Conservation (phyloP, 306 rosid genomes). For the Castanospermum australe region DNA sequence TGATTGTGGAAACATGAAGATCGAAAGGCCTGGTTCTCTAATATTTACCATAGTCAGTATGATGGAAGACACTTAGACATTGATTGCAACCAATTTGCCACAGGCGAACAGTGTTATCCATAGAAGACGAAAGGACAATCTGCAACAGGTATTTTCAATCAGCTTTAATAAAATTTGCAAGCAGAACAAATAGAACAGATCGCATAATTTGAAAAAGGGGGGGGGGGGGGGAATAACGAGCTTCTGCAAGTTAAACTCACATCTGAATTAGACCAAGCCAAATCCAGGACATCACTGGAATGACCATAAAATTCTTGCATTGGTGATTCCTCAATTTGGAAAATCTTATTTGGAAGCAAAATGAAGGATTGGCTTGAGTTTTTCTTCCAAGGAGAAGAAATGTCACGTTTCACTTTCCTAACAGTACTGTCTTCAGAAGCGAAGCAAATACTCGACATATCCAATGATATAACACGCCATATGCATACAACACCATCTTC, state of each 20-base stretch:
- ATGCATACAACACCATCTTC: constrained; percentile 77
- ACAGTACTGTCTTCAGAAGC: constrained; percentile 11
- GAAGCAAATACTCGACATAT: constrained; percentile 37
- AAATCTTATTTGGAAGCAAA: constrained; percentile 55
- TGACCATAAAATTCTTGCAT: constrained; percentile 67
- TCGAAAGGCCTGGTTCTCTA: not conserved
- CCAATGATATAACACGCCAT: constrained; percentile 49
- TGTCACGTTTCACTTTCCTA: constrained; percentile 28
- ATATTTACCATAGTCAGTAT: constrained; percentile 58
- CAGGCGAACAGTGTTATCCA: constrained; percentile 66
- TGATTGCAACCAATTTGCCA: constrained; percentile 59
- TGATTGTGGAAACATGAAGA: not conserved
- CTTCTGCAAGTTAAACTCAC: constrained; percentile 43
- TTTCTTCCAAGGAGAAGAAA: constrained; percentile 35
- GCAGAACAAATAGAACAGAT: not conserved
- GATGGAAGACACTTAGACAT: constrained; percentile 55
- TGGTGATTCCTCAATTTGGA: constrained; percentile 61
- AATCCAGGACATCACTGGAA: constrained; percentile 67
- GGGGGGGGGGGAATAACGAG: not conserved
- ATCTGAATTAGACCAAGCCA: constrained; percentile 76
- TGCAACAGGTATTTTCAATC: constrained; percentile 35
- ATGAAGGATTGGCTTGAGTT: constrained; percentile 35
- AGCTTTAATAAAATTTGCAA: not conserved
- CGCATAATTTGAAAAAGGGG: not conserved
- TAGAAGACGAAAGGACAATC: constrained; percentile 71